These are phyloP conservation scores for Malus orientalis DNA, from an alignment of 306 rosid genomes.

Conservation along the genomic window DNA sequence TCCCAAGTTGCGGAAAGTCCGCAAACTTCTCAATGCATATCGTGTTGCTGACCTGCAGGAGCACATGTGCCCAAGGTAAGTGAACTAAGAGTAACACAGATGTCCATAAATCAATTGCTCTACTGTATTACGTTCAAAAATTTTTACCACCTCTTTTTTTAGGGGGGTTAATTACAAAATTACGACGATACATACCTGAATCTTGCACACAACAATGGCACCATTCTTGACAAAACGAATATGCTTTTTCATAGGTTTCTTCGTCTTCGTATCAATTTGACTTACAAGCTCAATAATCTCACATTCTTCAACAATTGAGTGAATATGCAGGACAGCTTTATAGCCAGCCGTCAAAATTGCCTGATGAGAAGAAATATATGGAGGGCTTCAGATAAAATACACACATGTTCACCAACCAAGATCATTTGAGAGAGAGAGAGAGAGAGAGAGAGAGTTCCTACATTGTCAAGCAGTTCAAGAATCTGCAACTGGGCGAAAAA, in stretches of 20 bases:
- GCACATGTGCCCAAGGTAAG: not conserved
- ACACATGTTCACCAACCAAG: not conserved
- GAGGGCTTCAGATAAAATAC: conserved; percentile 2
- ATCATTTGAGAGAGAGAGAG: not conserved
- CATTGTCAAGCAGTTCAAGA: conserved; percentile 92
- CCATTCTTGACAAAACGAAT: conserved; percentile 89
- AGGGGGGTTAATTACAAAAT: not conserved
- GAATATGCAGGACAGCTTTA: conserved; percentile 92
- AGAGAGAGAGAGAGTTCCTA: conserved; percentile 9
- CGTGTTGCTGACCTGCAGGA: conserved; percentile 49
- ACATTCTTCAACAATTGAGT: conserved; percentile 92
- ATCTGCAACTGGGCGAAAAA: conserved; percentile 81
- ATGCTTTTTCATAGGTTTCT: conserved; percentile 74
- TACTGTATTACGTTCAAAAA: not conserved
- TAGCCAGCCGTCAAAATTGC: conserved; percentile 99
- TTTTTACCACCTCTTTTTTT: not conserved
- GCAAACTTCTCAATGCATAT: conserved; percentile 81
- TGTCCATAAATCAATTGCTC: not conserved
- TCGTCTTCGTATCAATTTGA: conserved; percentile 89
- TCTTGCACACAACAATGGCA: conserved; percentile 67
- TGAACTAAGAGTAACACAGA: not conserved
- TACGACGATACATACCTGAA: conserved; percentile 53
- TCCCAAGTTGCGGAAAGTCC: conserved; percentile 82
- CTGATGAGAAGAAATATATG: conserved; percentile 26
- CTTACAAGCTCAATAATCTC: conserved; percentile 86